A percentile compares a stretch with the other conserved stretches of the same genome.
Conservation (phyloP, 768 basidiomycete species). For the Cantharellus anzutake region DNA sequence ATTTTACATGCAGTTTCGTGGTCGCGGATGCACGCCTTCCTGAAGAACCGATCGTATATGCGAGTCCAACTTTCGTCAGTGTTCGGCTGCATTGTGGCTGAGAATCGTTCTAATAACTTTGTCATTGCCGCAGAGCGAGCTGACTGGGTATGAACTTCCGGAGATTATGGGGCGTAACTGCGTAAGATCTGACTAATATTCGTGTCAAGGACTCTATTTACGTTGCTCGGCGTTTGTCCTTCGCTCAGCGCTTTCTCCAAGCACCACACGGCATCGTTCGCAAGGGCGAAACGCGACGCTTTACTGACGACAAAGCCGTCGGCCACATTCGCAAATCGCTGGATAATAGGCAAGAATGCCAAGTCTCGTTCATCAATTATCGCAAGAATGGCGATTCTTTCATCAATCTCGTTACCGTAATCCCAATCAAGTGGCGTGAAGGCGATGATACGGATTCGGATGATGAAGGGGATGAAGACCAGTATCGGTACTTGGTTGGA, state of each 20-base stretch:
- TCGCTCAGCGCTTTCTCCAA: constrained; percentile 48
- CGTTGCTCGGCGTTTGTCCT: constrained; percentile 1
- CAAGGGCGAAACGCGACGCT: constrained; percentile 35
- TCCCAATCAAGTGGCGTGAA: constrained; percentile 51
- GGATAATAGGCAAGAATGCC: constrained; percentile 66
- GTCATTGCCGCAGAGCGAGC: constrained; percentile 13
- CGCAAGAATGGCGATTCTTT: constrained; percentile 69
- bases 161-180: constrained; percentile 86
- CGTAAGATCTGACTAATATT: constrained; percentile 7
- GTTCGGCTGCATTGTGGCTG: neutral
- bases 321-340: constrained; percentile 45
- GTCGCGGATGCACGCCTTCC: constrained; percentile 68
- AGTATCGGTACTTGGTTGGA: constrained; percentile 75
- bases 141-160: constrained; percentile 53
- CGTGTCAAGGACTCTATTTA: neutral
- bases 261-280: constrained; percentile 41
- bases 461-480: constrained; percentile 29
- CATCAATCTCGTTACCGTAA: constrained; percentile 80
- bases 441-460: constrained; percentile 12
- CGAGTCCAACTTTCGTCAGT: constrained; percentile 61
- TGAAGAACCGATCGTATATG: constrained; percentile 82
- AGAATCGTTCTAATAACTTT: neutral
- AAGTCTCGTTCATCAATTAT: constrained; percentile 76
- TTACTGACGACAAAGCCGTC: constrained; percentile 46
- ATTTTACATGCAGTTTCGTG: constrained; percentile 80